These are phyloP conservation scores for Scheffersomyces spartinae DNA, from an alignment of 805 yeast species.

Conservation along the genomic window DNA sequence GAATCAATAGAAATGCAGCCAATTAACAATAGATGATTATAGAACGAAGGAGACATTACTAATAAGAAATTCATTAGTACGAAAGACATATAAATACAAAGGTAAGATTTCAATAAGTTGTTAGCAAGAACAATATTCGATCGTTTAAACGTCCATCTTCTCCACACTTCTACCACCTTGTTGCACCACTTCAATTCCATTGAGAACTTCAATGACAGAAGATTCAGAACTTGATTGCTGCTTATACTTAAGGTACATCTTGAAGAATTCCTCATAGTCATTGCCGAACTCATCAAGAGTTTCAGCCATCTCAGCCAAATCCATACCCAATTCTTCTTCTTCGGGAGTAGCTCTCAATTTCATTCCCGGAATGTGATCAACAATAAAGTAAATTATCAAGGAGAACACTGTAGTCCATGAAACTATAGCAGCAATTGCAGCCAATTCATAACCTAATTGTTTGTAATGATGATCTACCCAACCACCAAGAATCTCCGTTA, in stretches of 20 bases:
- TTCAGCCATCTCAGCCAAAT: constrained; percentile 39
- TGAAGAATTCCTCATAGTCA: constrained; percentile 8
- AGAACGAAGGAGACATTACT: too few relatives aligned
- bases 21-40: too few relatives aligned
- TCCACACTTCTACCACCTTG: too few relatives aligned
- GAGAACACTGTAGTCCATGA: constrained; percentile 37
- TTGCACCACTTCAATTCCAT: too few relatives aligned
- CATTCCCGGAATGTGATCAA: constrained; percentile 41
- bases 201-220: too few relatives aligned
- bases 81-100: too few relatives aligned
- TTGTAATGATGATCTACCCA: constrained; percentile 35
- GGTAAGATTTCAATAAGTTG: too few relatives aligned
- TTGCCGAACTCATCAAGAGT: constrained; percentile 23
- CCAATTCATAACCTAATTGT: constrained; percentile 36
- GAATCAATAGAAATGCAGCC: too few relatives aligned
- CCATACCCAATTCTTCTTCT: constrained; percentile 42
- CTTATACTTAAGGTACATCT: constrained; percentile 6
- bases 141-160: too few relatives aligned
- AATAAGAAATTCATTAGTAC: too few relatives aligned
- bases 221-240: too few relatives aligned
- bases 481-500: constrained; percentile 32
- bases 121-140: too few relatives aligned
- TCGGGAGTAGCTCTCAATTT: constrained; percentile 32
- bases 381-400: constrained; percentile 29
- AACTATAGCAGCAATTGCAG: constrained; percentile 28